Percentiles rank a stretch among this genome's conserved stretches.
Evolutionary conservation across 768 basidiomycete species (phyloP).

Genomic region (Roridomyces roridus): DNA sequence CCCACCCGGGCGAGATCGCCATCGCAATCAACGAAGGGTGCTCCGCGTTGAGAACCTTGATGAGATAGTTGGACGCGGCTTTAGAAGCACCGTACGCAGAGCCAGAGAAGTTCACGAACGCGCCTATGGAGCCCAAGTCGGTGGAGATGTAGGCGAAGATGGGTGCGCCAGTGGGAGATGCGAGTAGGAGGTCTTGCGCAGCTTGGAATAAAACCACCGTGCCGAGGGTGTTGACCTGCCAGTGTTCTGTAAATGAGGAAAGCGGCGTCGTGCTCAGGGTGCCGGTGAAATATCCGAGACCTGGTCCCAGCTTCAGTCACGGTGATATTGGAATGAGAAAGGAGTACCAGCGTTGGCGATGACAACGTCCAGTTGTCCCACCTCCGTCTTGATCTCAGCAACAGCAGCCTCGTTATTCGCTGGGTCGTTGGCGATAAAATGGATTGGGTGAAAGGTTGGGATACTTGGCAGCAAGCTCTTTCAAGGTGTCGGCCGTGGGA

Average conservation of each 20-base stretch:
- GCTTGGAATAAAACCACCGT: neutral
- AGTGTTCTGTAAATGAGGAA: neutral
- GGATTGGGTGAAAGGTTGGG: neutral
- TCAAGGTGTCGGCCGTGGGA: neutral
- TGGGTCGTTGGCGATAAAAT: neutral
- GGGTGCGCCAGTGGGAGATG: neutral
- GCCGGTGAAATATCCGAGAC: too few species aligned
- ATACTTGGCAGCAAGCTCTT: neutral
- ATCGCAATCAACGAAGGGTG: neutral
- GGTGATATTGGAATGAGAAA: too few species aligned
- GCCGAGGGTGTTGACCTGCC: neutral
- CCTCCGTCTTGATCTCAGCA: neutral
- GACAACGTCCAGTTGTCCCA: neutral
- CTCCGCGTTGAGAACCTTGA: neutral
- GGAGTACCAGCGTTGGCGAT: constrained; percentile 2
- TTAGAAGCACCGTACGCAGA: neutral
- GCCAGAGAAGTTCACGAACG: neutral
- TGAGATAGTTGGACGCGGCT: constrained; percentile 3
- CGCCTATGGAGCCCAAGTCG: neutral
- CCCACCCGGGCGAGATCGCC: neutral
- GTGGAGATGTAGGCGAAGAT: neutral
- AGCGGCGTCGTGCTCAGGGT: neutral
- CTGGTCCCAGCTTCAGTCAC: too few species aligned
- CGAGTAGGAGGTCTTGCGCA: neutral
- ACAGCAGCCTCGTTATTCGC: neutral